phyloP scores from a whole-genome alignment of 1,139 yeast genomes.

The Suhomyces kunorum region DNA sequence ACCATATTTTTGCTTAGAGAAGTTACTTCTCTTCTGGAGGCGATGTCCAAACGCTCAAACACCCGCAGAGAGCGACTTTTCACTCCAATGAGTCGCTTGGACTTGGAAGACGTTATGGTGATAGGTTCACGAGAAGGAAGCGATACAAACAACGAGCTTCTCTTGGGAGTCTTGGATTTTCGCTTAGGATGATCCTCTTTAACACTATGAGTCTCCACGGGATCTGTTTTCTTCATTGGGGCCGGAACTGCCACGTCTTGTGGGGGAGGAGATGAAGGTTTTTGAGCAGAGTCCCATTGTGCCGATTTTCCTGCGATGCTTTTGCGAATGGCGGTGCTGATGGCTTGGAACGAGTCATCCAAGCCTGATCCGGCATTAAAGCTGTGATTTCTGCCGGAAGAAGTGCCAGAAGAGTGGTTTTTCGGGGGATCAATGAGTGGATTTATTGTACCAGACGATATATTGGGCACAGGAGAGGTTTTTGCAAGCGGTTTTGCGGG shows the following conservation, averaged over 20 bases:
- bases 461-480: slow-evolving; percentile 22
- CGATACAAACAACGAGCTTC: slow-evolving; percentile 40
- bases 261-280: background rate
- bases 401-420: background rate
- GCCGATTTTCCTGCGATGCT: slow-evolving; percentile 38
- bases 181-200: slow-evolving; percentile 2
- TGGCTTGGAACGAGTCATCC: slow-evolving; percentile 35
- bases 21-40: slow-evolving; percentile 16
- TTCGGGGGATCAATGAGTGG: slow-evolving; percentile 17
- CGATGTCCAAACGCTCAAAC: slow-evolving; percentile 22
- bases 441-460: slow-evolving; percentile 26
- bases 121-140: slow-evolving; percentile 46
- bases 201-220: no score
- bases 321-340: slow-evolving; percentile 41
- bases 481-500: slow-evolving; percentile 11
- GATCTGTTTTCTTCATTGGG: no score
- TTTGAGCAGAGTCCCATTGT: background rate
- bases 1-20: slow-evolving; percentile 13
- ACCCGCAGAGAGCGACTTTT: slow-evolving; percentile 20
- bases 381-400: slow-evolving; percentile 4
- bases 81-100: slow-evolving; percentile 11
- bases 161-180: slow-evolving; percentile 29
- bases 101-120: slow-evolving; percentile 18
- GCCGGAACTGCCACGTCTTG: no score
- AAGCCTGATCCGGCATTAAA: slow-evolving; percentile 8